A percentile compares a stretch with the other conserved stretches of the same genome.
Evolutionary conservation across 1,284 basidiomycete species (phyloP).

Genomic region (Apiotrichum laibachii): DNA sequence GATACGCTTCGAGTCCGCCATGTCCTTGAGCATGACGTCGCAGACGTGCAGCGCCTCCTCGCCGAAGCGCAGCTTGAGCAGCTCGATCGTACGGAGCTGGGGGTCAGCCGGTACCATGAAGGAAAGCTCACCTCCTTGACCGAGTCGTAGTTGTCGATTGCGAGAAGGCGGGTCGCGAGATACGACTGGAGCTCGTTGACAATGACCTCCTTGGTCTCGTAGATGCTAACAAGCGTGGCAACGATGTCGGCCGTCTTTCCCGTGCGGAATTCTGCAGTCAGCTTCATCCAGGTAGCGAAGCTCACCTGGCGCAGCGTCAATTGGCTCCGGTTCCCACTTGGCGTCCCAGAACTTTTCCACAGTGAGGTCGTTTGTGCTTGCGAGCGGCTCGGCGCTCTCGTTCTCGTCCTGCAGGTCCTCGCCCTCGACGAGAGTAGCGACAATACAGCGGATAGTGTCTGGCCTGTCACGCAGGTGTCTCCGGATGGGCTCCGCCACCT

Average conservation of each 20-base stretch:
- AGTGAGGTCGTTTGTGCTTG: constrained; percentile 67
- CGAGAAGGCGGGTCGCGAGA: constrained; percentile 75
- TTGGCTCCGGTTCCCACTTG: constrained; percentile 88
- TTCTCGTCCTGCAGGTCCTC: constrained; percentile 61
- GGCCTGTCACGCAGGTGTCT: constrained; percentile 76
- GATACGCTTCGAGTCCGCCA: constrained; percentile 85
- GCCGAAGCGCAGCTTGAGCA: constrained; percentile 88
- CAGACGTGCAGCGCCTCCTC: constrained; percentile 85
- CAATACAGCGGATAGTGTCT: constrained; percentile 88
- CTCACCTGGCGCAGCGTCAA: constrained; percentile 85
- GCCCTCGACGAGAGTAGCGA: constrained; percentile 83
- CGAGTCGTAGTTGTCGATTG: constrained; percentile 71
- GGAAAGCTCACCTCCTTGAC: constrained; percentile 69
- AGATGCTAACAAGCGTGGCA: constrained; percentile 91
- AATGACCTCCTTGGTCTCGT: constrained; percentile 89
- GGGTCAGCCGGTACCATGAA: background rate
- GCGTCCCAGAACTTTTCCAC: constrained; percentile 79
- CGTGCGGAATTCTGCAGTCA: constrained; percentile 70
- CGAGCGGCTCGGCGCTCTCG: constrained; percentile 33
- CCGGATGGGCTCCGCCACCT: constrained; percentile 85
- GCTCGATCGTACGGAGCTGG: constrained; percentile 84
- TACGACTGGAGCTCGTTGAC: constrained; percentile 88
- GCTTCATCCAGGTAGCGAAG: constrained; percentile 9
- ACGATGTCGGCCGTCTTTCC: constrained; percentile 86
- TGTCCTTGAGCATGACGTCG: constrained; percentile 94